Base-by-base conservation (phyloP, 805 yeast species). In the Starmerella etchellsii region DNA sequence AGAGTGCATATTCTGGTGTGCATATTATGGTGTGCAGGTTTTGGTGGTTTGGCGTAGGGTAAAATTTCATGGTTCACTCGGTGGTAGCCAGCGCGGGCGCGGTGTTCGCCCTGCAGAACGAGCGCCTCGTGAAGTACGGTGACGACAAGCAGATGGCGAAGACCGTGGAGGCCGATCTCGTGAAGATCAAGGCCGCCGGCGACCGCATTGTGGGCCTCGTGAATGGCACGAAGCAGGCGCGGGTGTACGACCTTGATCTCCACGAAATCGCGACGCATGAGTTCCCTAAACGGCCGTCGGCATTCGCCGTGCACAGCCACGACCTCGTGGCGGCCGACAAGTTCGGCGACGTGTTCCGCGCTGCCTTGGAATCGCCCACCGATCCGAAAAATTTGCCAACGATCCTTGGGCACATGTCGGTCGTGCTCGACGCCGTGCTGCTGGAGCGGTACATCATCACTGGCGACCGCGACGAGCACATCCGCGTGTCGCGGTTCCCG, bases 391-490 rank as follows among this genome's bases (percentile, higher is more conserved):
- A 47, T 29, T 40, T 44, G 35, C 70, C 65, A 29, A 96, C 96
- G 2, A 68, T 88, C 6, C 63, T 88, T 40, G 99, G 99, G 7
- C 99, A 91, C 61, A 97, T 91, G 4, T 87, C 96, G 2, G 84
- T 91, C 95, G 70, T 91, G 46, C 81, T 94, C n/a, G 84, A 77
- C 47, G 63, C 76, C 22, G 65, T 69, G 11, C 51, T 53, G 2
- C 57, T 61, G 33, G 29, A 39, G 6, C 70, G 67, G 8, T 70
- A 71, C 44, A 58, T 87, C 14, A 67, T 88, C 41, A 76, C 94
- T 1, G 76, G 87, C 29, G 99, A 91, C 63, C 72, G 98, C 61
- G 99, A 91, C 61, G 99, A 91, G 61, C 99, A 93, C 60, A 80
- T 91, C 47, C 72, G 93, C 57, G 68, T 91, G 15, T 73, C 95